A percentile compares a stretch with the other conserved stretches of the same genome.
phyloP scores from a whole-genome alignment of 148 eudicot species.

The Vaccinium myrtillus region DNA sequence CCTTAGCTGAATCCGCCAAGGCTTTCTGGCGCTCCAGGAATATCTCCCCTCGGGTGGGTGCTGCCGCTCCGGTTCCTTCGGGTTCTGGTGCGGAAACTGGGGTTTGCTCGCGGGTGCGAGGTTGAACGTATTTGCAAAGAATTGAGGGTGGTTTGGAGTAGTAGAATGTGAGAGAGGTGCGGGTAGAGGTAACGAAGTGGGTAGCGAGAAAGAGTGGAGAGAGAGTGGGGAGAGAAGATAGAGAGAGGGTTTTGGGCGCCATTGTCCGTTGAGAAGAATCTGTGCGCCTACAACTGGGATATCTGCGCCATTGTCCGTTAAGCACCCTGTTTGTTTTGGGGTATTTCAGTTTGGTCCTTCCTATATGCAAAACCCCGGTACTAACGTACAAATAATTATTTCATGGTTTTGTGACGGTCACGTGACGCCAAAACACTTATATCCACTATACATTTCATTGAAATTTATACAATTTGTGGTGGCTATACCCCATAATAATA shows the following conservation, averaged over 20 bases:
- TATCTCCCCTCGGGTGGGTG: constrained; percentile 69
- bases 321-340: too few species aligned
- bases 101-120: constrained; percentile 23
- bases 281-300: not conserved
- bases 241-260: constrained; percentile 50
- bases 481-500: too few species aligned
- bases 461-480: too few species aligned
- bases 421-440: too few species aligned
- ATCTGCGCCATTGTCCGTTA: too few species aligned
- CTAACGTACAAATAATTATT: too few species aligned
- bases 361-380: too few species aligned
- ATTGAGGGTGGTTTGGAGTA: constrained; percentile 29
- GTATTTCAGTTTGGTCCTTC: too few species aligned
- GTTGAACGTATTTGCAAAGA: constrained; percentile 29
- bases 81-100: constrained; percentile 30
- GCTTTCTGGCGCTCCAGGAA: constrained; percentile 62
- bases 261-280: constrained; percentile 22
- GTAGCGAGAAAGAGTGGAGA: constrained; percentile 28
- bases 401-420: too few species aligned
- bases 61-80: constrained; percentile 63
- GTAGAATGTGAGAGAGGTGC: constrained; percentile 21
- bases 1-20: constrained; percentile 41
- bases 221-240: constrained; percentile 30
- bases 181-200: constrained; percentile 28
- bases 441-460: too few species aligned